Evolutionary conservation across 805 yeast genomes (phyloP).

Genomic region (Candida golubevii): DNA sequence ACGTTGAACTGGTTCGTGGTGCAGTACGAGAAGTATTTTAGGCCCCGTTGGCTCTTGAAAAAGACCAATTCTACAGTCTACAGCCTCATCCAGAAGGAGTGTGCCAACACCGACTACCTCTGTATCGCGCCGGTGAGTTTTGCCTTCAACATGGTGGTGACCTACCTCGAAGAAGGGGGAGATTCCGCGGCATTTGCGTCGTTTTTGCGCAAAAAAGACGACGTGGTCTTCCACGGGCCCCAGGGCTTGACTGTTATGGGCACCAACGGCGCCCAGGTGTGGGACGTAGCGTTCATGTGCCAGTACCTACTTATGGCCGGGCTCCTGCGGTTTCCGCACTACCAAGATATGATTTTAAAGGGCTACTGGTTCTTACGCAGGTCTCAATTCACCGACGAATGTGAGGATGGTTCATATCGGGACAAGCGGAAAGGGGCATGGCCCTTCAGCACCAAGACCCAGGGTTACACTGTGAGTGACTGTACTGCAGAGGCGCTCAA

Average conservation of each 20-base stretch:
- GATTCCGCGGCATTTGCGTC: constrained; percentile 57
- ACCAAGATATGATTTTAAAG: constrained; percentile 54
- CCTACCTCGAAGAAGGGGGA: constrained; percentile 65
- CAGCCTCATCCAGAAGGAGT: constrained; percentile 67
- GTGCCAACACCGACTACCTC: constrained; percentile 70
- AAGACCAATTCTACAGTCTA: constrained; percentile 50
- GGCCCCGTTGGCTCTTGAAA: constrained; percentile 71
- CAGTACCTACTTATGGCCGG: constrained; percentile 83
- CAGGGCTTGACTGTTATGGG: constrained; percentile 94
- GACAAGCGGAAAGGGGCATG: constrained; percentile 86
- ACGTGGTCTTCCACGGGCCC: constrained; percentile 77
- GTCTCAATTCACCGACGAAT: constrained; percentile 81
- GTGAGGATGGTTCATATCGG: constrained; percentile 72
- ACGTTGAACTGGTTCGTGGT: constrained; percentile 55
- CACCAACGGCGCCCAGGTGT: constrained; percentile 94
- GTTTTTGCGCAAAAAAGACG: constrained; percentile 60
- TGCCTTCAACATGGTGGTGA: constrained; percentile 75
- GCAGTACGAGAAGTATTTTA: constrained; percentile 61
- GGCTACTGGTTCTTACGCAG: constrained; percentile 70
- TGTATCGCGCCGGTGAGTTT: constrained; percentile 93
- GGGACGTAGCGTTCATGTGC: constrained; percentile 92
- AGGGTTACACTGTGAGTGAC: constrained; percentile 95
- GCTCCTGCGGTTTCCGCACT: constrained; percentile 63
- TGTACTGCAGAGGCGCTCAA: constrained; percentile 95
- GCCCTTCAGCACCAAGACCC: constrained; percentile 94